Base-by-base conservation (phyloP, 2,329 filamentous ascomycete species). In the Lachnellula occidentalis region DNA sequence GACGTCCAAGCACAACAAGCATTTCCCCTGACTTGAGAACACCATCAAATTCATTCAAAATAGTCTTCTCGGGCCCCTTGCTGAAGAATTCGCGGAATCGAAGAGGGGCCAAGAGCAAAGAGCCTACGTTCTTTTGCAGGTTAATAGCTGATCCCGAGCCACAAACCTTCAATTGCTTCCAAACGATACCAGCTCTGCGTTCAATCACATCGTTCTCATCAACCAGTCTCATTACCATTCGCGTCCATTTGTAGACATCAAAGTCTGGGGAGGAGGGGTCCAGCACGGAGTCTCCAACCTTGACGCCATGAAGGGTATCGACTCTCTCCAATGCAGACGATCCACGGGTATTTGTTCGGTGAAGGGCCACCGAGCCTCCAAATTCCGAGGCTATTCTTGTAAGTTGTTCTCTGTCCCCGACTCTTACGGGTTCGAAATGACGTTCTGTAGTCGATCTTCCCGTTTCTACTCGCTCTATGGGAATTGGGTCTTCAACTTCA, bases 111-210 rank as follows among this genome's bases (percentile, higher is more conserved):
- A 79, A 68, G 21, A 88, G 66, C 7, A 82, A 70, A 1, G 82
- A 83, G 2, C 74, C 76, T 3, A 90, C 83, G 2, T 81, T 89
- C 53, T 83, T 75, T 65, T 91, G 87, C 1, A 89, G 73, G 59
- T 88, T 84, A 22, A 90, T 67, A 0, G 84, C 83, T 2, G 79
- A 77, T 0, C 85, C 86, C 0, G 83, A 83, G 0, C 87, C 87
- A 5, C 76, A 84, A 0, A 90, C 83, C 53, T 79, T 80, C 34
- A 90, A 75, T 50, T 87, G 76, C 56, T 81, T 81, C 71, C 83
- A 88, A 0, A 79, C 78, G 6, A 89, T 74, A 3, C 85, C 84
- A 0, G 84, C 78, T 6, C 73, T 72, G 60, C 73, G 78, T 57
- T 73, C 70, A 55, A 74, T 76, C 45, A 85, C 71, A 0, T 80